Base-by-base conservation (phyloP, 139 green algal genomes). In the Zygnema cylindricum region DNA sequence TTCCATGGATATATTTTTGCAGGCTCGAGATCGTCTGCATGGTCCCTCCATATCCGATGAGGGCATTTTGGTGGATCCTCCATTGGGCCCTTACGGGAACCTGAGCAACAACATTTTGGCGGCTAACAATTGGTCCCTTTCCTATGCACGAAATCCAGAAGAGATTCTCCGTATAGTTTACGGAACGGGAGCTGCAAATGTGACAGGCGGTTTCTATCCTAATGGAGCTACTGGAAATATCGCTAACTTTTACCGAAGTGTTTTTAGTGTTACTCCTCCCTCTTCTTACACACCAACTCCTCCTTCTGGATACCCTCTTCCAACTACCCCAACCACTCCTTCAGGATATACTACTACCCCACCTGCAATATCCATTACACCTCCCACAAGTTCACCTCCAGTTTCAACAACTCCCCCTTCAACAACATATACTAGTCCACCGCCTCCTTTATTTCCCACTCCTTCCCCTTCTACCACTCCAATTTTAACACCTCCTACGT, bases 51-150 rank as follows among this genome's bases (percentile, higher is more conserved):
- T 84, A 23, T 33, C 55, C 2, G 76, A 84, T 54, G 76, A 84
- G 76, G n/a, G n/a, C 79, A 86, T 86, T 2, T 36, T 77, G 32
- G 79, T 86, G 11, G 2, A 41, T 38, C 79, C 79, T 16, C 33
- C 1, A 16, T 1, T 77, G 79, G 79, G 79, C 33, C 42, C 79
- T 79, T 33, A 86, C 7, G 43, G 11, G 1, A 78, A 78, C 25
- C 76, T 43, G 33, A 77, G 2, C 3, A 86, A 57, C 79, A 86
- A 86, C 79, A 86, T 86, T 43, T 43, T 86, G 1, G 35, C 79
- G 7, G 43, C 42, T 43, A 86, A 86, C 79, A 43, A 16, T 39
- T 39, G 38, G 32, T 86, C 79, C 54, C 39, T 86, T 2, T 23
- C 79, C 32, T 86, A 77, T 57, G 43, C 79, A 55, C 79, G 79